phyloP scores from a whole-genome alignment of 2,329 filamentous ascomycete genomes.

The Xylariales sp. region DNA sequence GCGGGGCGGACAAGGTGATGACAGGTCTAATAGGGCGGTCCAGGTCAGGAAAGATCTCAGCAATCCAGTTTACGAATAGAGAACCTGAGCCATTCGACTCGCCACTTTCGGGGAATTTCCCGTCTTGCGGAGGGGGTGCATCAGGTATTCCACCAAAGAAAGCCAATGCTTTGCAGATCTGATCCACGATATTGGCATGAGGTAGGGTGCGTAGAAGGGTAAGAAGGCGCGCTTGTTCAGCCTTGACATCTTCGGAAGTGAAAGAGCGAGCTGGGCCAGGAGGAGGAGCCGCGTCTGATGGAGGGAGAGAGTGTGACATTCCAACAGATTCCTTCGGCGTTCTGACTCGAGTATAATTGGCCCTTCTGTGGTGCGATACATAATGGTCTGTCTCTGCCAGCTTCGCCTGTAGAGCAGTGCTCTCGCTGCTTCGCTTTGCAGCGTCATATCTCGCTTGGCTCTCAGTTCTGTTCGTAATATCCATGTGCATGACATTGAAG shows the following conservation, averaged over 20 bases:
- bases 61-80: conserved; percentile 56
- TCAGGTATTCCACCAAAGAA: conserved; percentile 59
- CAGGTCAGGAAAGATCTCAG: conserved; percentile 56
- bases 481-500: conserved; percentile 61
- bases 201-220: conserved; percentile 51
- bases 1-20: conserved; percentile 12
- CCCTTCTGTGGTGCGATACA: conserved; percentile 42
- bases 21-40: conserved; percentile 24
- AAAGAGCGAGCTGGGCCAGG: conserved; percentile 18
- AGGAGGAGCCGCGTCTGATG: conserved; percentile 2
- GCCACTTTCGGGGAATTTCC: conserved; percentile 51
- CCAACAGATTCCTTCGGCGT: conserved; percentile 21
- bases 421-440: conserved; percentile 58
- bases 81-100: conserved; percentile 53
- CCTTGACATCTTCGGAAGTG: conserved; percentile 46
- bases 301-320: conserved; percentile 8
- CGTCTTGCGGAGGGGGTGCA: conserved; percentile 44
- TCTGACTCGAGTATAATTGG: conserved; percentile 27
- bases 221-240: conserved; percentile 56
- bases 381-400: conserved; percentile 51
- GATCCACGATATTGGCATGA: conserved; percentile 54
- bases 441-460: conserved; percentile 46
- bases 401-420: conserved; percentile 53
- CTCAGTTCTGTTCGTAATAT: conserved; percentile 39
- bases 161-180: conserved; percentile 57